These are phyloP conservation scores for Colletotrichum abscissum DNA, from an alignment of 2,329 filamentous ascomycete species.

Conservation along the genomic window DNA sequence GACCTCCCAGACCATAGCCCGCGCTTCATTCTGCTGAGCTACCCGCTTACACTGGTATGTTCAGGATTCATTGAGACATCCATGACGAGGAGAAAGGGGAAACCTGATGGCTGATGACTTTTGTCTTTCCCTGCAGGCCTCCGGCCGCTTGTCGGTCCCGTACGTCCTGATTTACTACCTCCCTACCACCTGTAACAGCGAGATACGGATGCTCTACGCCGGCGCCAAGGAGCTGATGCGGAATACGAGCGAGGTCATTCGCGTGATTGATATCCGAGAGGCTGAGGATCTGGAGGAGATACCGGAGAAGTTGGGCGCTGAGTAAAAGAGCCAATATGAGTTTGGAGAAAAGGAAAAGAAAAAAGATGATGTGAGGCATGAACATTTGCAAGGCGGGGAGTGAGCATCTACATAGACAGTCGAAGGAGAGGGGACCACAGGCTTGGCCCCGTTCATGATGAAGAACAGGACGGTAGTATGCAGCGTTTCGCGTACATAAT, in stretches of 20 bases:
- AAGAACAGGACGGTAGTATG: not conserved
- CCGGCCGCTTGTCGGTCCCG: constrained; percentile 86
- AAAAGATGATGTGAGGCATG: not conserved
- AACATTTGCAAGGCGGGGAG: not conserved
- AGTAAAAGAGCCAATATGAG: constrained; percentile 26
- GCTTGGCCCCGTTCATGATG: not conserved
- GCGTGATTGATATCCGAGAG: constrained; percentile 85
- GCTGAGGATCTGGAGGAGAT: constrained; percentile 87
- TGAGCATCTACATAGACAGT: constrained; percentile 4
- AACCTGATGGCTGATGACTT: not conserved
- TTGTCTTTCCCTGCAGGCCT: constrained; percentile 65
- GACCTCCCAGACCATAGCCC: constrained; percentile 94
- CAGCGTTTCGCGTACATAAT: constrained; percentile 30
- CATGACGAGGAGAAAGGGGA: not conserved
- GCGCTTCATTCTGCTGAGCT: constrained; percentile 89
- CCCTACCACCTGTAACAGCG: constrained; percentile 88
- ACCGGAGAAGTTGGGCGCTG: constrained; percentile 68
- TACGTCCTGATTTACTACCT: constrained; percentile 97
- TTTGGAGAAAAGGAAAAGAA: too few relatives aligned
- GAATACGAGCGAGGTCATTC: constrained; percentile 89
- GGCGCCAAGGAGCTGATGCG: constrained; percentile 96
- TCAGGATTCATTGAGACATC: not conserved
- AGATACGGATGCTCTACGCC: constrained; percentile 92
- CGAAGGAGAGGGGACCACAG: not conserved
- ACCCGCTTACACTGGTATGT: constrained; percentile 85